Evolutionary conservation across 768 basidiomycete species (phyloP), one percentile per base, ranked within the genome.

Genomic region (Leccinum truebloodii): DNA sequence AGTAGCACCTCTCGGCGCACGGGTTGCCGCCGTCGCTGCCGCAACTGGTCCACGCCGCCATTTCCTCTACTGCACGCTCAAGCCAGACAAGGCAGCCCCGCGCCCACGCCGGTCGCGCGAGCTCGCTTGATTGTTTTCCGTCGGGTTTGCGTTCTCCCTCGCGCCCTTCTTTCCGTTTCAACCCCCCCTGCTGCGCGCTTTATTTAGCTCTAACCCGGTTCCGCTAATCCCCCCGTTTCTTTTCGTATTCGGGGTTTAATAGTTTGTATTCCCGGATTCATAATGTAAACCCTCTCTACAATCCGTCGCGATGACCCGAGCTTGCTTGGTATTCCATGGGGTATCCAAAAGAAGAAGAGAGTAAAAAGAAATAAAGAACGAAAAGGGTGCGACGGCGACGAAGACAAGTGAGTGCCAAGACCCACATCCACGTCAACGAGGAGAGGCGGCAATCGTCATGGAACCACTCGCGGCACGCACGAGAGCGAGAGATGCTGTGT

Each of bases 51-150:
- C 92, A 10, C 83, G 91, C 13, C 82, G 92, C 6, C 92, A 94
- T 73, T 94, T 94, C 73, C 77, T 94, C 22, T 94, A 89, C 67
- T 93, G 92, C 73, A 81, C 85, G 2, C 76, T 94, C 58, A 90
- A 87, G 67, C 79, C 81, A 6, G 90, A 92, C 65, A 72, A 76
- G 28, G 66, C 78, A 0, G 66, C 37, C 6, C 74, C 75, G 37
- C 84, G 85, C 20, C 74, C 78, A 8, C 78, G 78, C 44, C 77
- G 79, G 22, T 81, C 80, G 4, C 75, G 79, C 49, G 81, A 82
- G 44, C 55, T 69, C 28, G 13, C 51, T 28, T 62, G 52, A 62
- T 16, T 5, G 32, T 46, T 46, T 16, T 37, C 1, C 3, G n/a
- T 46, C 20, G n/a, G 39, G n/a, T 20, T 10, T 44, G n/a, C n/a